Evolutionary conservation across 2,329 filamentous ascomycete genomes (phyloP).

Genomic region (Talaromyces sp.): DNA sequence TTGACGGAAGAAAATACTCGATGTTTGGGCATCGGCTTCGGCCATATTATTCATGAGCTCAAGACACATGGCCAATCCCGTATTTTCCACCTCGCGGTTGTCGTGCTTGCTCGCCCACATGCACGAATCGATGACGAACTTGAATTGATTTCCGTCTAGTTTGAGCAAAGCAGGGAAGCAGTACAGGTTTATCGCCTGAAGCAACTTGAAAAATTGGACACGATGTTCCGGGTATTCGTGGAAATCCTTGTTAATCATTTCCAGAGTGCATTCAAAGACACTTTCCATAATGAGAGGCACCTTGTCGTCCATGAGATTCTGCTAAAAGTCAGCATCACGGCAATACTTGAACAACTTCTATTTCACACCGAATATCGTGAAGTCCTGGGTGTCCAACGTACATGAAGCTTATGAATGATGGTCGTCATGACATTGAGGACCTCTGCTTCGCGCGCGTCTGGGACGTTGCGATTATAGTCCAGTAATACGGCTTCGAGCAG

Average conservation of each 20-base stretch:
- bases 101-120: constrained; percentile 99
- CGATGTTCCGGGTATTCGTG: constrained; percentile 98
- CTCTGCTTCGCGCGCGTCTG: constrained; percentile 91
- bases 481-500: constrained; percentile 88
- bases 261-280: constrained; percentile 94
- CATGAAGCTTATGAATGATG: constrained; percentile 92
- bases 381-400: constrained; percentile 59
- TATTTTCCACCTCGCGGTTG: constrained; percentile 94
- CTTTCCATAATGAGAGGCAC: constrained; percentile 97
- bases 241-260: constrained; percentile 99
- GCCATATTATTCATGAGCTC: constrained; percentile 97
- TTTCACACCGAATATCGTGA: constrained; percentile 47
- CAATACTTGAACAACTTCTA: constrained; percentile 16
- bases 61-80: constrained; percentile 94
- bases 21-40: constrained; percentile 77
- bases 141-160: constrained; percentile 94
- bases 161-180: constrained; percentile 94
- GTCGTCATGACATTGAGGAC: constrained; percentile 97
- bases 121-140: constrained; percentile 98
- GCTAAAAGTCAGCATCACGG: constrained; percentile 26
- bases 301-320: constrained; percentile 97
- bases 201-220: constrained; percentile 98
- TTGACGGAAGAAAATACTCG: constrained; percentile 94
- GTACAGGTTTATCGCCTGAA: constrained; percentile 92
- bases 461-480: constrained; percentile 95